phyloP scores from a whole-genome alignment of 305 asterid species.

The Fraxinus xanthoxyloides region DNA sequence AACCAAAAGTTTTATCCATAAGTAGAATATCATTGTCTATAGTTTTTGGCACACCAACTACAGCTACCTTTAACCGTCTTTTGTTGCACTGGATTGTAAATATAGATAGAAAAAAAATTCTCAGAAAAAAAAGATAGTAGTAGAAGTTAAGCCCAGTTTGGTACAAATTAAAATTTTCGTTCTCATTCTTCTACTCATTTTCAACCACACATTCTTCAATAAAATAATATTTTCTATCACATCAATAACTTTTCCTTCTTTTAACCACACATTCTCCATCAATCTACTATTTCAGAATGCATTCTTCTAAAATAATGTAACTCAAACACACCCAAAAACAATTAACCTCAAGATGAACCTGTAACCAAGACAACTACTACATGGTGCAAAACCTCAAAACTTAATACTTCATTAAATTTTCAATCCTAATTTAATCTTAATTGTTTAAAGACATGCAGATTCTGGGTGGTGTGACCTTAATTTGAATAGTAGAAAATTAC shows the following conservation, averaged over 20 bases:
- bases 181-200: no score
- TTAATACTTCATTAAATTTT: background rate
- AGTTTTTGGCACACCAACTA: slow-evolving; percentile 97
- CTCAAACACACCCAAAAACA: background rate
- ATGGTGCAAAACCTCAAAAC: background rate
- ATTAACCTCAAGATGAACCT: background rate
- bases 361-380: background rate
- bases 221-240: no score
- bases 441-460: background rate
- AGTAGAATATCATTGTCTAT: slow-evolving; percentile 93
- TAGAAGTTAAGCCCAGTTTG: no score
- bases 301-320: no score
- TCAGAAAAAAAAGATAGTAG: background rate
- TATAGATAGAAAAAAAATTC: background rate
- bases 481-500: background rate
- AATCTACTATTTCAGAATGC: no score
- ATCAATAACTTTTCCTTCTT: background rate
- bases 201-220: no score
- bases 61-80: slow-evolving; percentile 68
- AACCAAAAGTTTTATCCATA: slow-evolving; percentile 97
- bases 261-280: no score
- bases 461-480: background rate
- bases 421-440: background rate
- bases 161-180: no score
- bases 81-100: slow-evolving; percentile 57